phyloP scores from a whole-genome alignment of 2,329 filamentous ascomycete genomes.

The Pyrenophora teres region DNA sequence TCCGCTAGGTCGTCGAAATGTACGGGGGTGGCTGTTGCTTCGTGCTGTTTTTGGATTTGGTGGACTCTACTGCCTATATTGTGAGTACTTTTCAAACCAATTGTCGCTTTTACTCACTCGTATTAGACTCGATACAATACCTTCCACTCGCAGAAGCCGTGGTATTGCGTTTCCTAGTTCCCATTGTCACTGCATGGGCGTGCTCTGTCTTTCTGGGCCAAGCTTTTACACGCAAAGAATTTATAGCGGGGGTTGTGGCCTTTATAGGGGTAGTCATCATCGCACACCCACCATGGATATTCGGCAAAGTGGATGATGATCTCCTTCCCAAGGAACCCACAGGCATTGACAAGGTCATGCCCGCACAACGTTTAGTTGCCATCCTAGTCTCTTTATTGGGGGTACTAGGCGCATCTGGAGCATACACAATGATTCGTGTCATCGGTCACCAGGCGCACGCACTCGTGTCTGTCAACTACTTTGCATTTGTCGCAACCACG shows the following conservation, averaged over 20 bases:
- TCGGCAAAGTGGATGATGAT: constrained; percentile 37
- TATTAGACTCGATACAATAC: constrained; percentile 66
- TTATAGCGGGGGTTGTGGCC: constrained; percentile 72
- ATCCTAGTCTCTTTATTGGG: constrained; percentile 72
- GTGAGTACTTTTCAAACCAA: too few relatives aligned
- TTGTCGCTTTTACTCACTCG: background rate
- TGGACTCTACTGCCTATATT: too few relatives aligned
- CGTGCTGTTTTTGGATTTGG: too few relatives aligned
- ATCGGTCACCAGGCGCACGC: constrained; percentile 78
- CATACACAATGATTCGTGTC: constrained; percentile 73
- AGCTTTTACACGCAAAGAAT: constrained; percentile 73
- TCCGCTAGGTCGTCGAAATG: constrained; percentile 14
- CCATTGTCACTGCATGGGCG: constrained; percentile 73
- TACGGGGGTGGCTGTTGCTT: constrained; percentile 16
- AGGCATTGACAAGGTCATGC: constrained; percentile 51
- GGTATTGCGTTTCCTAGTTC: constrained; percentile 81
- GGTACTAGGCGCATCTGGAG: constrained; percentile 71
- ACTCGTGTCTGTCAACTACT: constrained; percentile 80
- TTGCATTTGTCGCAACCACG: constrained; percentile 67
- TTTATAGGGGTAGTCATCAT: constrained; percentile 79
- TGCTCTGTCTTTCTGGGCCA: constrained; percentile 74
- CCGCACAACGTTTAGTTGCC: constrained; percentile 68
- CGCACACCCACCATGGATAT: constrained; percentile 66
- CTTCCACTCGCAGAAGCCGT: constrained; percentile 81
- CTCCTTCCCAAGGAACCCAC: constrained; percentile 17